Evolutionary conservation across 345 rosid genomes (phyloP).

Genomic region (Reutealis trisperma): DNA sequence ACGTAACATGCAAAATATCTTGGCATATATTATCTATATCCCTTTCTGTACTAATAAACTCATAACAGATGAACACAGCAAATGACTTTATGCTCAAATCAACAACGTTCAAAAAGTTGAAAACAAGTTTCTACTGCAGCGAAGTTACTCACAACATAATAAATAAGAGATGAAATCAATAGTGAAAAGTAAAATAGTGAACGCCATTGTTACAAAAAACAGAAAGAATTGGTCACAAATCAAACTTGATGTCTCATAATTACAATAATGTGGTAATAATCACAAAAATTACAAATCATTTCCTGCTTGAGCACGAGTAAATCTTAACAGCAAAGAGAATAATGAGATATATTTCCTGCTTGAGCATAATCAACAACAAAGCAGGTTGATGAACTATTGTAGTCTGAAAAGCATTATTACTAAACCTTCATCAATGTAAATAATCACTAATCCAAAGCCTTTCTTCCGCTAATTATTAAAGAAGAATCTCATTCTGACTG

Average conservation of each 20-base stretch:
- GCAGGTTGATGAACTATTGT: slow-evolving; percentile 19
- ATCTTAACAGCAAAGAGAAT: not conserved
- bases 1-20: too few species aligned
- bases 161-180: not conserved
- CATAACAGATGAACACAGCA: too few species aligned
- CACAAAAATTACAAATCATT: slow-evolving; percentile 33
- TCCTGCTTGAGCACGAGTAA: slow-evolving; percentile 26
- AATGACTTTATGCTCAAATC: too few species aligned
- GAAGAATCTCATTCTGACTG: slow-evolving; percentile 52
- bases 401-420: slow-evolving; percentile 32
- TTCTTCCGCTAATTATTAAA: slow-evolving; percentile 36
- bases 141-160: too few species aligned
- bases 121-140: too few species aligned
- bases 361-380: slow-evolving; percentile 13
- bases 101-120: too few species aligned
- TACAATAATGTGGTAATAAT: slow-evolving; percentile 27
- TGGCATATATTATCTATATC: too few species aligned
- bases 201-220: not conserved
- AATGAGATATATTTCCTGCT: slow-evolving; percentile 18
- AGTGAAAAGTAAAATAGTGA: not conserved
- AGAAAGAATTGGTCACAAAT: not conserved
- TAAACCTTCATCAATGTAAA: slow-evolving; percentile 29
- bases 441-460: slow-evolving; percentile 27
- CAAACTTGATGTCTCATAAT: slow-evolving; percentile 10
- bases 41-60: too few species aligned